Evolutionary conservation across 192 early-diverging fungal species (phyloP), one percentile per base, ranked within the genome.

Genomic region (Endogone sp.): DNA sequence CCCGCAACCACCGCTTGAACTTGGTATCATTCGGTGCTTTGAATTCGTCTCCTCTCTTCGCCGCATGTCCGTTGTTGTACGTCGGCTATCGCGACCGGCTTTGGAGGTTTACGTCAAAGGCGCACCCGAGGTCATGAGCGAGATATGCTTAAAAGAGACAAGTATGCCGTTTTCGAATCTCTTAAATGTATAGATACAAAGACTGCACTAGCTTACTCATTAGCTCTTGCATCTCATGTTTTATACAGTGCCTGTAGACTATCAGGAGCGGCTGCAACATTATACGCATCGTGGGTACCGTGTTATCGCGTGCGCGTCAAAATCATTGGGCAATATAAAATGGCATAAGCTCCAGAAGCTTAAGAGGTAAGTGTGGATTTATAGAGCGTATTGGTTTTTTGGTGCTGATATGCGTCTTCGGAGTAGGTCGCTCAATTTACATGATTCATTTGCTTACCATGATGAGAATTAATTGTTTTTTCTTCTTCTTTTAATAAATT

Each of bases 221-320:
- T 3, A 44, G 20, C n/a, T 30, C 29, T 27, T n/a, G 1, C 21
- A 59, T 58, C 22, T 23, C 3, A 29, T 24, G 56, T 20, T 3
- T 71, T 29, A n/a, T 20, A 60, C 56, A 92, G 90, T 99, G 21
- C 98, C 98, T 0, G 69, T 76, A 9, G 90, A 98, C 79, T 98
- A 94, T 73, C 80, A 91, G 62, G 84, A 90, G 60, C 81, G 84
- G 28, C 84, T 99, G 20, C 78, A 89, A 29, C 88, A 86, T 62
- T 97, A 97, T 71, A 93, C 97, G 4, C 94, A 98, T 79, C 90
- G 93, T 72, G 97, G 98, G 4, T 99, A 95, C 79, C 93, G 97
- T 65, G 94, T 99, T 21, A 95, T 99, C 69, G 98, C 96, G 8
- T 86, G 94, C 32, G 97, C 94, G 2, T 91, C 88, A 60, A 92